Percentiles rank a stretch among this genome's conserved stretches.
Conservation (phyloP, 129 eudicot species). For the Centella asiatica region DNA sequence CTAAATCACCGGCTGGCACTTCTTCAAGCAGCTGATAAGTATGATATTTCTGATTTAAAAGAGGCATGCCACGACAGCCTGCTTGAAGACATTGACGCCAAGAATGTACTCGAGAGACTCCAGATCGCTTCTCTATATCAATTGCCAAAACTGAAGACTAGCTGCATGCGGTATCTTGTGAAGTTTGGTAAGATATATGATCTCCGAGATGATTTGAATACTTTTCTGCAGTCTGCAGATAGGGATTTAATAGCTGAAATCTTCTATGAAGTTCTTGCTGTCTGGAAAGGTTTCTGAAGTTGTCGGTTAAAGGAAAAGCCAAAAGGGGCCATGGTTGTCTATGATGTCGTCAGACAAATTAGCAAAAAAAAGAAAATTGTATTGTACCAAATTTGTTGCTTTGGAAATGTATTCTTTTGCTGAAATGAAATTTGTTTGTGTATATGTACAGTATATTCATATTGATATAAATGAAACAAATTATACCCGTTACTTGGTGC, state of each 20-base stretch:
- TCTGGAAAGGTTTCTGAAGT: conserved; percentile 91
- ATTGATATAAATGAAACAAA: conserved; percentile 20
- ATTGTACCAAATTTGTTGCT: conserved; percentile 31
- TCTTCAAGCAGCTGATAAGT: conserved; percentile 87
- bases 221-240: conserved; percentile 68
- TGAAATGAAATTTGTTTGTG: conserved; percentile 23
- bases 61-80: conserved; percentile 85
- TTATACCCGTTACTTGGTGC: background rate
- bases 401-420: conserved; percentile 24
- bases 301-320: background rate
- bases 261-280: conserved; percentile 72
- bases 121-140: conserved; percentile 68
- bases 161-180: conserved; percentile 85
- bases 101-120: conserved; percentile 87
- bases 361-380: conserved; percentile 23
- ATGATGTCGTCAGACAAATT: conserved; percentile 14
- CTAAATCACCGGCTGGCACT: conserved; percentile 63
- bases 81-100: conserved; percentile 72
- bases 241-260: conserved; percentile 77
- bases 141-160: conserved; percentile 60
- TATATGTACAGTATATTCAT: conserved; percentile 33
- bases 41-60: conserved; percentile 70
- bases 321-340: conserved; percentile 11
- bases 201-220: conserved; percentile 60
- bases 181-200: conserved; percentile 87